These are phyloP conservation scores for Anisogramma anomala DNA, from an alignment of 2,329 filamentous ascomycete species.

Conservation along the genomic window DNA sequence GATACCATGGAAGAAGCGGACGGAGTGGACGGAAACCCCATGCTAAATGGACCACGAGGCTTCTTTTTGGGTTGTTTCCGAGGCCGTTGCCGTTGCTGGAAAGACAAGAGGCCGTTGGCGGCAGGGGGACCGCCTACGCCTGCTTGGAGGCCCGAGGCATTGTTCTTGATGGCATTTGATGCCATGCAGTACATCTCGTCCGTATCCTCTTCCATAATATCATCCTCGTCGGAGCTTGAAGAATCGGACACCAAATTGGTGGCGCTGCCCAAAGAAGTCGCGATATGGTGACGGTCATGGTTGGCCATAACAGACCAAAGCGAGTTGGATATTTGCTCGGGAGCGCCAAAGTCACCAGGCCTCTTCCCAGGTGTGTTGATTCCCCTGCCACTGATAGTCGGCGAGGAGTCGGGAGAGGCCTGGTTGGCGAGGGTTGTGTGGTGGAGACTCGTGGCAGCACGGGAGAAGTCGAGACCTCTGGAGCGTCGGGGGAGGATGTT, in stretches of 20 bases:
- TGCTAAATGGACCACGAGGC: constrained; percentile 33
- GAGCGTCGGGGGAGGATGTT: constrained; percentile 83
- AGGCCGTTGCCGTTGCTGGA: constrained; percentile 65
- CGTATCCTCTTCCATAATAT: constrained; percentile 63
- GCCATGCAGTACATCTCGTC: constrained; percentile 75
- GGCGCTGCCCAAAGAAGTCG: constrained; percentile 63
- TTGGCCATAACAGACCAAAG: constrained; percentile 61
- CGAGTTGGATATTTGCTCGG: constrained; percentile 56
- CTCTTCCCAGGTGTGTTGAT: constrained; percentile 50
- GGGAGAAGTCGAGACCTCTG: constrained; percentile 82
- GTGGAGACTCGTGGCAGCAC: constrained; percentile 86
- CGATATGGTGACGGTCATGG: constrained; percentile 59
- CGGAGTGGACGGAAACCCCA: constrained; percentile 36
- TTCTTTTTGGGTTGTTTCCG: constrained; percentile 52
- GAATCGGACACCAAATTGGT: constrained; percentile 68
- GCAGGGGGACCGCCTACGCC: constrained; percentile 53
- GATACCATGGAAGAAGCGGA: constrained; percentile 36
- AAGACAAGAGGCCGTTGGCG: constrained; percentile 67
- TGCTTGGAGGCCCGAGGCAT: constrained; percentile 20
- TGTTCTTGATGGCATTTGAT: constrained; percentile 58
- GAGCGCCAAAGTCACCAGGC: constrained; percentile 35
- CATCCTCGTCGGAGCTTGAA: constrained; percentile 57
- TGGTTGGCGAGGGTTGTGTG: constrained; percentile 87
- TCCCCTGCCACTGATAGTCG: constrained; percentile 59
- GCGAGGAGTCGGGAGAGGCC: constrained; percentile 81